Conservation (phyloP, 2,329 filamentous ascomycete genomes). For the Boeremia lycopersici region DNA sequence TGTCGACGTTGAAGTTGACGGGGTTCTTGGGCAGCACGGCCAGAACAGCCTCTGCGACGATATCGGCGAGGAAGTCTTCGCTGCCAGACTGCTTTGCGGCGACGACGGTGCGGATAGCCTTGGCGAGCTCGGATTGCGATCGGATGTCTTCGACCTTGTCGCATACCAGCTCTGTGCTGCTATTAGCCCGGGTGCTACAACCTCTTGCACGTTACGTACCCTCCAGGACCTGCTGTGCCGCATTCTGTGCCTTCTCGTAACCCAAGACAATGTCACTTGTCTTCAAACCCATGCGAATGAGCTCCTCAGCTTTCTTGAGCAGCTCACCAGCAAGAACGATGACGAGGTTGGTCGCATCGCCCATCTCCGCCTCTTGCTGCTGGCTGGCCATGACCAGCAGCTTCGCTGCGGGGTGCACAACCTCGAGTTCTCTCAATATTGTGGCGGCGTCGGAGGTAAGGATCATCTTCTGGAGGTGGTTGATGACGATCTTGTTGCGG, state of each 20-base stretch:
- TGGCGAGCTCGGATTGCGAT: conserved; percentile 82
- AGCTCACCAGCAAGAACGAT: conserved; percentile 95
- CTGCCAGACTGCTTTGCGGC: conserved; percentile 95
- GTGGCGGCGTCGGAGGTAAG: conserved; percentile 97
- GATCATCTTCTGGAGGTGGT: conserved; percentile 99
- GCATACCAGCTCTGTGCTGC: conserved; percentile 72
- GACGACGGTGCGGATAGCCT: conserved; percentile 93
- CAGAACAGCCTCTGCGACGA: conserved; percentile 84
- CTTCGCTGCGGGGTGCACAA: conserved; percentile 97
- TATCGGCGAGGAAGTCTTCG: conserved; percentile 83
- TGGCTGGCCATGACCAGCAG: conserved; percentile 98
- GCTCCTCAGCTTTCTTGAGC: conserved; percentile 94
- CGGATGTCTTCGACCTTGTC: conserved; percentile 88
- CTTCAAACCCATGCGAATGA: conserved; percentile 95
- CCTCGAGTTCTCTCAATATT: conserved; percentile 95
- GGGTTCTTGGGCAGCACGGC: conserved; percentile 96
- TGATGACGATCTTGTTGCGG: conserved; percentile 99
- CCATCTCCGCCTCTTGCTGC: conserved; percentile 99
- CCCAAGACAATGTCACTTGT: conserved; percentile 96
- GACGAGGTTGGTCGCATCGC: conserved; percentile 96
- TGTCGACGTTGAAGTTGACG: conserved; percentile 96
- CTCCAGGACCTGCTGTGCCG: conserved; percentile 83
- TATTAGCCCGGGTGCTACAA: conserved; percentile 21
- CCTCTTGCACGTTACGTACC: conserved; percentile 50
- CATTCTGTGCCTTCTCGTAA: conserved; percentile 92